These are phyloP conservation scores for Gossypioides kirkii DNA, from an alignment of 345 rosid genomes.

Conservation along the genomic window DNA sequence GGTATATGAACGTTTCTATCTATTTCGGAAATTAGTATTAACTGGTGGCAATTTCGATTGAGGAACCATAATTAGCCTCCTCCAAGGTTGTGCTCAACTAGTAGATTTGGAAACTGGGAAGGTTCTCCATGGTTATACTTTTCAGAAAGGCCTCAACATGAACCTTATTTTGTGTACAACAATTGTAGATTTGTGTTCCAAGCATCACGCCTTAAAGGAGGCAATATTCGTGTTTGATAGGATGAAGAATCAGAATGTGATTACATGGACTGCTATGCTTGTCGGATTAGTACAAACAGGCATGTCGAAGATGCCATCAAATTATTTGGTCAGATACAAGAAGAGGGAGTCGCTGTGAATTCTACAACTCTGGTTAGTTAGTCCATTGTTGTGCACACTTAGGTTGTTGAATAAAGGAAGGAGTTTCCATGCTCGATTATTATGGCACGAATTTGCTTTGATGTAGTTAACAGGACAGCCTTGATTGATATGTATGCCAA, in stretches of 20 bases:
- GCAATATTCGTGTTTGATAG: constrained; percentile 24
- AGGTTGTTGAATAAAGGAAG: constrained; percentile 24
- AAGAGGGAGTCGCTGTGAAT: constrained; percentile 27
- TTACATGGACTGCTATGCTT: constrained; percentile 40
- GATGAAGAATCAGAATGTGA: constrained; percentile 27
- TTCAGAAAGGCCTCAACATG: constrained; percentile 27
- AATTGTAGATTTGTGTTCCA: too few relatives aligned
- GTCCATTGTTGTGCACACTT: constrained; percentile 28
- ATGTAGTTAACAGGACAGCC: constrained; percentile 24
- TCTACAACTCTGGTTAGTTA: constrained; percentile 27
- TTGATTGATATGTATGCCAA: constrained; percentile 34
- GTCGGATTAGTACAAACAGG: too few relatives aligned
- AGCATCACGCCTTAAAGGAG: too few relatives aligned
- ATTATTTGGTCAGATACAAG: constrained; percentile 29
- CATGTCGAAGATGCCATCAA: constrained; percentile 27
- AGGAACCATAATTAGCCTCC: too few relatives aligned
- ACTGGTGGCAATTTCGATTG: too few relatives aligned
- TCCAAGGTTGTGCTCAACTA: too few relatives aligned
- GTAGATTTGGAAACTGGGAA: too few relatives aligned
- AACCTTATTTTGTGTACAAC: too few relatives aligned
- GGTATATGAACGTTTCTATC: constrained; percentile 27
- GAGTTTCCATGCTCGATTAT: constrained; percentile 25
- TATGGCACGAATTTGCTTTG: constrained; percentile 20
- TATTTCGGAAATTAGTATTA: constrained; percentile 26
- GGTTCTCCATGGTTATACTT: too few relatives aligned